Evolutionary conservation across 208 protist genomes (phyloP), one percentile per base, ranked within the genome.

Genomic region (Acanthamoeba culbertsoni): DNA sequence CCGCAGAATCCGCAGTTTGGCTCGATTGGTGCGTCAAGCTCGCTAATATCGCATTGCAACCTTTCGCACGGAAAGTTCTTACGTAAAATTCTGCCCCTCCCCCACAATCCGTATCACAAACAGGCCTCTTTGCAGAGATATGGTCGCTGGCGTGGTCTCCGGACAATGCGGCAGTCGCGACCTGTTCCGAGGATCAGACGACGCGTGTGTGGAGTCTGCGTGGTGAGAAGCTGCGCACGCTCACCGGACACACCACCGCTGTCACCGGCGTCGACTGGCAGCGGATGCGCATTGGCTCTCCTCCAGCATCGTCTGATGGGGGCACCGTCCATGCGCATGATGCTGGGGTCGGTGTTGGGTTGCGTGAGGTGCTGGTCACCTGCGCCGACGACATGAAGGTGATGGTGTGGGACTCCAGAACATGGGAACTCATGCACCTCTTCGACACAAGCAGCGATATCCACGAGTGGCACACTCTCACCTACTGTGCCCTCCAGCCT

Each of bases 1-100:
- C 79, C 79, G 8, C 79, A 88, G 79, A 88, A 88, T 31, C 79
- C 62, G 28, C 42, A 88, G 79, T 63, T 88, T 31, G 79, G 79
- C 16, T 88, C 79, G 42, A 65, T 88, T 20, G 53, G 35, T 37
- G 23, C 23, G 51, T 14, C 23, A 23, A 14, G 51, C 51, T 59
- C 16, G 14, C 14, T 23, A 23, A 59, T 14, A 59, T 59, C 23
- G 51, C 23, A 23, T 23, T 59, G 16, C 14, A 59, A n/a, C 51
- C 16, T n/a, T 23, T 59, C 51, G 14, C 14, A 59, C 16, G 23
- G n/a, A n/a, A n/a, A n/a, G n/a, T n/a, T n/a, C n/a, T n/a, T n/a
- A n/a, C n/a, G n/a, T n/a, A n/a, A n/a, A n/a, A n/a, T n/a, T n/a
- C n/a, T n/a, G n/a, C n/a, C n/a, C n/a, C n/a, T n/a, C n/a, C n/a